Evolutionary conservation across 2,329 filamentous ascomycete genomes (phyloP).

Genomic region (Pseudogymnoascus sp.): DNA sequence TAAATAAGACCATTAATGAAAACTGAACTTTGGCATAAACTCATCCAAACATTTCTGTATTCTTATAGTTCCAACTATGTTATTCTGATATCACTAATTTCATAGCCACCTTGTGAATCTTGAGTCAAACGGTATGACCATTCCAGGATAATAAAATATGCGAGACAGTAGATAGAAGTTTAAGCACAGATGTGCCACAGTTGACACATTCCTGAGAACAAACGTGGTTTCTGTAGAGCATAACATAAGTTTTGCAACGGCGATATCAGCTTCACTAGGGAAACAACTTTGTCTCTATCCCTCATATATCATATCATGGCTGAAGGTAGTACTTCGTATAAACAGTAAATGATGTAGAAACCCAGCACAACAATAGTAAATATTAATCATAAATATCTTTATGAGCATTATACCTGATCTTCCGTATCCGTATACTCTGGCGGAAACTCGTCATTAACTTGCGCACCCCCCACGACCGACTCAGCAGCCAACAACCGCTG

Average conservation of each 20-base stretch:
- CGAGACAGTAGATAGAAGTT: no score
- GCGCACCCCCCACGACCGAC: not conserved
- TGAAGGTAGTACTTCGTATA: not conserved
- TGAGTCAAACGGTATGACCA: not conserved
- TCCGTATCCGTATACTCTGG: slow-evolving; percentile 3
- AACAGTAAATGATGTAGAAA: not conserved
- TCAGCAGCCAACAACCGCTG: not conserved
- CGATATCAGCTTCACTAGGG: not conserved
- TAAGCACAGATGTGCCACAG: not conserved
- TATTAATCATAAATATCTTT: not conserved
- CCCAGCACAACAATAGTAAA: not conserved
- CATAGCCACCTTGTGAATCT: no score
- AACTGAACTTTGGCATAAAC: not conserved
- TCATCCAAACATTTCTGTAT: not conserved
- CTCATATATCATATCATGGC: not conserved
- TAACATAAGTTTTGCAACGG: not conserved
- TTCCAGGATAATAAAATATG: not conserved
- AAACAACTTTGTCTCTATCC: not conserved
- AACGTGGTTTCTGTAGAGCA: not conserved
- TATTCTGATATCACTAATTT: no score
- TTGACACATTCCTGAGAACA: not conserved
- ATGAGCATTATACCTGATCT: slow-evolving; percentile 2
- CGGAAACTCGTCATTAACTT: slow-evolving; percentile 3
- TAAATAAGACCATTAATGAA: not conserved
- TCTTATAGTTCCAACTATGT: not conserved